Evolutionary conservation across 2,329 filamentous ascomycete genomes (phyloP).

Genomic region (Ophiostoma angusticollis): DNA sequence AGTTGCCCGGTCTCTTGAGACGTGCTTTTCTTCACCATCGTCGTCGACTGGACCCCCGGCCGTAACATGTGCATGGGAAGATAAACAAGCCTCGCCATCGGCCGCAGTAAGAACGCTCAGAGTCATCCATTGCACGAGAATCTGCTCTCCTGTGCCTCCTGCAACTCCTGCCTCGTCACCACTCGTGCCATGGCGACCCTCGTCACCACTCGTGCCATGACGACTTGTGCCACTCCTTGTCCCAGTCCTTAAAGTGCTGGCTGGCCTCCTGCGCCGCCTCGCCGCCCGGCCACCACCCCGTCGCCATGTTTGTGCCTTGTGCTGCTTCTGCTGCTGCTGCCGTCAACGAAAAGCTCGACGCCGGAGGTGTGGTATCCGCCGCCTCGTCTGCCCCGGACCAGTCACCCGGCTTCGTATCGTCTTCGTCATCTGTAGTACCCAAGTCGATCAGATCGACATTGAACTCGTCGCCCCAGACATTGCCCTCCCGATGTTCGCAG

Average conservation of each 20-base stretch:
- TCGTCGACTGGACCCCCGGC: no score
- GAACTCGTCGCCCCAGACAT: neutral
- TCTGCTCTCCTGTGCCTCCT: no score
- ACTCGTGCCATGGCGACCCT: neutral
- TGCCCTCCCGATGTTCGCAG: neutral
- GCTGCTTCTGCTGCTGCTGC: neutral
- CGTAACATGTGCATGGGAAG: no score
- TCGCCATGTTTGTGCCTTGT: neutral
- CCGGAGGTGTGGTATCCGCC: no score
- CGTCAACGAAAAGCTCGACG: no score
- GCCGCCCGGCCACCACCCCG: neutral
- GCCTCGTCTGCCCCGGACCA: no score
- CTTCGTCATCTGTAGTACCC: neutral
- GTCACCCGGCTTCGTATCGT: neutral
- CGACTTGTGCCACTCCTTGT: neutral
- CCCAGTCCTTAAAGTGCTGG: neutral
- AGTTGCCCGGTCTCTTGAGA: no score
- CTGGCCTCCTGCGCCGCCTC: neutral
- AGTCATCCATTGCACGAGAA: no score
- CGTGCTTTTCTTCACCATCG: no score
- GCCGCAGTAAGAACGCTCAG: no score
- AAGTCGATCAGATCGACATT: neutral
- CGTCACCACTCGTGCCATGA: neutral
- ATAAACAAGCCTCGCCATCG: no score
- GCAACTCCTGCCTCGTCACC: neutral